Percentiles rank a stretch among this genome's conserved stretches.
Evolutionary conservation across 148 eudicot species (phyloP).

Genomic region (Spergularia bocconei): DNA sequence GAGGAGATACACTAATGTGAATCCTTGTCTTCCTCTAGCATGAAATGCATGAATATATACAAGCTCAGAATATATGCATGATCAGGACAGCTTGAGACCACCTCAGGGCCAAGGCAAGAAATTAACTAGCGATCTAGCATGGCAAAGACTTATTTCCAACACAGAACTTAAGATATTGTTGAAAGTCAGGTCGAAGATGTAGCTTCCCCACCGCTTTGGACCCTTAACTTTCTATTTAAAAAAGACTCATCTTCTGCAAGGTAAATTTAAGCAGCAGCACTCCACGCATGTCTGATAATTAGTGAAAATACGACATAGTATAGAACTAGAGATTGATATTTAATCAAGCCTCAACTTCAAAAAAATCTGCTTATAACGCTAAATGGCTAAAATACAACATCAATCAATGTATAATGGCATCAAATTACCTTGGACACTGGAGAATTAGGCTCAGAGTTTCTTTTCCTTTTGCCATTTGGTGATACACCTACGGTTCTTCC

Average conservation of each 20-base stretch:
- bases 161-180: neutral
- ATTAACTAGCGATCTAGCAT: neutral
- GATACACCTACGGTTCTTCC: slow-evolving; percentile 42
- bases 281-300: neutral
- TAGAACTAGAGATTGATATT: neutral
- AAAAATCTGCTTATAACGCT: neutral
- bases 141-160: neutral
- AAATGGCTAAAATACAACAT: slow-evolving; percentile 5
- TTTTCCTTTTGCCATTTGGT: slow-evolving; percentile 61
- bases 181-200: neutral
- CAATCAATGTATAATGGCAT: neutral
- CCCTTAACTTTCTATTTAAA: neutral
- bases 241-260: neutral
- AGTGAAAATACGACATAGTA: neutral
- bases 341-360: neutral
- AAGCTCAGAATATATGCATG: neutral
- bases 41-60: neutral
- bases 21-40: neutral
- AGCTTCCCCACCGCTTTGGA: neutral
- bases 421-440: slow-evolving; percentile 49
- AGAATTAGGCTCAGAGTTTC: slow-evolving; percentile 47
- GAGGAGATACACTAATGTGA: neutral
- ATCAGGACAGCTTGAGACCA: neutral
- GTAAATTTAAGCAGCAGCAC: neutral
- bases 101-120: neutral